Evolutionary conservation across 805 yeast genomes (phyloP).

Genomic region (Yamadazyma sp.): DNA sequence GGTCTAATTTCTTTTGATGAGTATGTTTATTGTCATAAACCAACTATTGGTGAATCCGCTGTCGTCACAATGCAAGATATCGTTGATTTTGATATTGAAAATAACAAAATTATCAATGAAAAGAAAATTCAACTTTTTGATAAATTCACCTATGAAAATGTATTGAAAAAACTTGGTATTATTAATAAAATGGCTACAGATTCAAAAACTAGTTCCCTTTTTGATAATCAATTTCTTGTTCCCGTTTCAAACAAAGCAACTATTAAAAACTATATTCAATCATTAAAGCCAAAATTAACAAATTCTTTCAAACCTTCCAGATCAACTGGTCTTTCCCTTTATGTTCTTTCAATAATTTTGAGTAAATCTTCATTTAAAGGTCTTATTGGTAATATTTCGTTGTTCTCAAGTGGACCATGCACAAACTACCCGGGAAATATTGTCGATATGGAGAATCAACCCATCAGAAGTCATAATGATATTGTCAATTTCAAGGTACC

Average conservation of each 20-base stretch:
- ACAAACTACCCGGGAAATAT: conserved; percentile 36
- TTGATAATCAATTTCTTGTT: not conserved
- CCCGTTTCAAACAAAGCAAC: not conserved
- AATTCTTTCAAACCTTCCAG: conserved; percentile 29
- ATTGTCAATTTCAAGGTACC: conserved; percentile 28
- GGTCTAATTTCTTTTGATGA: conserved; percentile 29
- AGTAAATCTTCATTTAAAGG: conserved; percentile 17
- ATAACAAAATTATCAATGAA: not conserved
- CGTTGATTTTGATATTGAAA: conserved; percentile 4
- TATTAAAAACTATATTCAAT: conserved; percentile 7
- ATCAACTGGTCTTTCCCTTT: conserved; percentile 33
- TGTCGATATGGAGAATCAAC: conserved; percentile 13
- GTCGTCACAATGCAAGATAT: conserved; percentile 6
- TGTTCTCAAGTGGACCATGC: conserved; percentile 39
- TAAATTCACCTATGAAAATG: not conserved
- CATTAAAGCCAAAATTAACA: conserved; percentile 21
- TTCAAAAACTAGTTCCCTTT: conserved; percentile 1
- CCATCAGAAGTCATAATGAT: conserved; percentile 35
- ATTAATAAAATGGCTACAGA: not conserved
- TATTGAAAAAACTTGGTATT: conserved; percentile 4
- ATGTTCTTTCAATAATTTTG: conserved; percentile 21
- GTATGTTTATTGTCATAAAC: conserved; percentile 22
- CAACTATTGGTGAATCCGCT: not conserved
- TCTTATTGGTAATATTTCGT: conserved; percentile 23
- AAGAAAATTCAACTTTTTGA: conserved; percentile 5